Percentiles rank a stretch among this genome's conserved stretches.
Evolutionary conservation across 2,329 filamentous ascomycete genomes (phyloP).

Genomic region (Paraphaeosphaeria minitans): DNA sequence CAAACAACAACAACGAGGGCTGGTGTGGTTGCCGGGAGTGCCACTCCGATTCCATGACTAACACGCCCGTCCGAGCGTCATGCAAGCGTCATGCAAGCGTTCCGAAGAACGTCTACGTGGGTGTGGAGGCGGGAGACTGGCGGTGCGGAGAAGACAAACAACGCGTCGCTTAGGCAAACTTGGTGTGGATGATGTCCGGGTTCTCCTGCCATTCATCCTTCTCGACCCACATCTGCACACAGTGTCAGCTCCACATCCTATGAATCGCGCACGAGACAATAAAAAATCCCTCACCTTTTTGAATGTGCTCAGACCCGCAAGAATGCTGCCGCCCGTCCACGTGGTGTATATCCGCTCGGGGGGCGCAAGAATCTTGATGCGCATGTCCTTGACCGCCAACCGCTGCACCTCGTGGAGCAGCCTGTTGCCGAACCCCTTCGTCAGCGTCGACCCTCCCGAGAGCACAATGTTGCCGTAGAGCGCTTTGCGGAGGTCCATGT

Average conservation of each 20-base stretch:
- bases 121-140: slow-evolving; percentile 40
- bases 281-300: slow-evolving; percentile 73
- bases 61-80: slow-evolving; percentile 35
- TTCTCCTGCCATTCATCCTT: slow-evolving; percentile 99
- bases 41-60: slow-evolving; percentile 44
- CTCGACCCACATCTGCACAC: slow-evolving; percentile 93
- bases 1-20: slow-evolving; percentile 28
- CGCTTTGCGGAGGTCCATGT: slow-evolving; percentile 92
- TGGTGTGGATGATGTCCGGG: slow-evolving; percentile 97
- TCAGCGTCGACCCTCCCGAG: slow-evolving; percentile 93
- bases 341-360: slow-evolving; percentile 98
- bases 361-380: slow-evolving; percentile 98
- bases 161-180: slow-evolving; percentile 73
- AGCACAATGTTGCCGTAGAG: slow-evolving; percentile 97
- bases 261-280: slow-evolving; percentile 14
- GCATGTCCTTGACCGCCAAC: slow-evolving; percentile 97
- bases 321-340: slow-evolving; percentile 97
- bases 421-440: slow-evolving; percentile 94
- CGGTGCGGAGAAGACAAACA: slow-evolving; percentile 32
- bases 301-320: slow-evolving; percentile 96
- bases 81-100: slow-evolving; percentile 39
- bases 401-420: slow-evolving; percentile 90
- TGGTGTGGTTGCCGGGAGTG: slow-evolving; percentile 31
- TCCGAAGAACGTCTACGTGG: slow-evolving; percentile 20
- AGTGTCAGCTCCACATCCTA: slow-evolving; percentile 34